Base-by-base conservation (phyloP, 345 rosid genomes). In the Cardiospermum halicacabum region DNA sequence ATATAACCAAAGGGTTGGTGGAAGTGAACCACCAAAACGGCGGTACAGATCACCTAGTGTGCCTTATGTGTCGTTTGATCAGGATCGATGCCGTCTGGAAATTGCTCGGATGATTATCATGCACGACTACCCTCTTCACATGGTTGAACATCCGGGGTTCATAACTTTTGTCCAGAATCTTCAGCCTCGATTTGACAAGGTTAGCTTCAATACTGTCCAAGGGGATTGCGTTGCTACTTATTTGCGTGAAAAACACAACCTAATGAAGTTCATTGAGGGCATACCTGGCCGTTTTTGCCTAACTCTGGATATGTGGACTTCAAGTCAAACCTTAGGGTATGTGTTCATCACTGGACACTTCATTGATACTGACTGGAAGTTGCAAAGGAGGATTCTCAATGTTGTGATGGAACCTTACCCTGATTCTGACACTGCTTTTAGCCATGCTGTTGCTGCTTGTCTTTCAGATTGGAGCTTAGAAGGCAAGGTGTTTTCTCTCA, bases 221-320 rank as follows among this genome's bases (percentile, higher is more conserved):
- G 96, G 96, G 65, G 96, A 92, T 73, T 92, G 98, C 63, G 80
- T 92, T 15, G 96, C 96, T 1, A 83, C 92, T 36, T 92, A 87
- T 73, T 69, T 89, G 53, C 75, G 83, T 31, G 98, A 92, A 68
- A 92, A 92, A 72, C 98, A 89, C 69, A 84, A 65, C 36, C 77
- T 89, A 50, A 81, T 87, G 77, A 87, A 81, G 69, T 76, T 77
- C 63, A 68, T 89, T 22, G 91, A 84, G 73, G 84, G 81, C 19
- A 75, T 92, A 69, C 84, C 96, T 21, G 96, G 98, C 26, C 88
- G 88, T 11, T 69, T 89, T 53, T 82, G 91, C 69, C 84, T 92
- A 21, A 81, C 96, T 0, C 53, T 89, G 53, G 96, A 92, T 66
- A 53, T 83, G 67, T 89, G 98, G 96, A 76, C 79, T 45, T 87